A percentile compares a stretch with the other conserved stretches of the same genome.
Evolutionary conservation across 208 protist genomes (phyloP).

Genomic region (Borovskyia barvae): DNA sequence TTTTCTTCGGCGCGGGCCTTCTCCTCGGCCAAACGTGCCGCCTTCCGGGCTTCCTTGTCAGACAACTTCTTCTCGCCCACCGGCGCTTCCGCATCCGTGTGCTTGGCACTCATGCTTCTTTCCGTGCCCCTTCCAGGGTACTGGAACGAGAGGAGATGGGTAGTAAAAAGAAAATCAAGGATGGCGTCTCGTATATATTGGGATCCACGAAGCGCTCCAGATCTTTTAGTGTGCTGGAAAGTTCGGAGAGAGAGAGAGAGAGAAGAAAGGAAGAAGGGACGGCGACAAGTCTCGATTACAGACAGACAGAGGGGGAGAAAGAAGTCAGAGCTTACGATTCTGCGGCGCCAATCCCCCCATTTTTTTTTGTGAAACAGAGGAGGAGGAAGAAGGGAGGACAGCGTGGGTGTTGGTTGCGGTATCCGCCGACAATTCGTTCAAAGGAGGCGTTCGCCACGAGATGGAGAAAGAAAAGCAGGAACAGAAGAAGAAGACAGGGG

Average conservation of each 20-base stretch:
- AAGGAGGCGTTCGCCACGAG: no score
- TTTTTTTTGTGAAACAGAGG: not conserved
- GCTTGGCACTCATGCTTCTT: conserved; percentile 30
- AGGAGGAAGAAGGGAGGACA: no score
- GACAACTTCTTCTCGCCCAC: conserved; percentile 43
- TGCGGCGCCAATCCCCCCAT: not conserved
- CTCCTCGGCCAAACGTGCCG: conserved; percentile 82
- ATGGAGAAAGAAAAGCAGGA: no score
- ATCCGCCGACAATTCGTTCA: no score
- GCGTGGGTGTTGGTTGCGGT: no score
- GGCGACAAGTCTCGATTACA: conserved; percentile 1
- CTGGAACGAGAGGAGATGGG: not conserved
- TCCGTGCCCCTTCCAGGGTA: no score
- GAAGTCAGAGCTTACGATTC: conserved; percentile 15
- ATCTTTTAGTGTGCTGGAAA: conserved; percentile 2
- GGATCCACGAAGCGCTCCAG: no score
- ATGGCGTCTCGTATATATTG: no score
- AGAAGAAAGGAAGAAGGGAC: conserved; percentile 3
- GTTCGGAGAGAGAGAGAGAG: not conserved
- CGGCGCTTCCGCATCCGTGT: conserved; percentile 17
- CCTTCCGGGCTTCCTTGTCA: conserved; percentile 84
- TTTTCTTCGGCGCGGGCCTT: conserved; percentile 79
- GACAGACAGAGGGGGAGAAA: conserved; percentile 5
- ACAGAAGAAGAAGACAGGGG: not conserved
- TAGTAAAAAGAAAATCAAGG: not conserved